These are phyloP conservation scores for Phanerochaete sordida DNA, from an alignment of 768 basidiomycete genomes.

Conservation along the genomic window DNA sequence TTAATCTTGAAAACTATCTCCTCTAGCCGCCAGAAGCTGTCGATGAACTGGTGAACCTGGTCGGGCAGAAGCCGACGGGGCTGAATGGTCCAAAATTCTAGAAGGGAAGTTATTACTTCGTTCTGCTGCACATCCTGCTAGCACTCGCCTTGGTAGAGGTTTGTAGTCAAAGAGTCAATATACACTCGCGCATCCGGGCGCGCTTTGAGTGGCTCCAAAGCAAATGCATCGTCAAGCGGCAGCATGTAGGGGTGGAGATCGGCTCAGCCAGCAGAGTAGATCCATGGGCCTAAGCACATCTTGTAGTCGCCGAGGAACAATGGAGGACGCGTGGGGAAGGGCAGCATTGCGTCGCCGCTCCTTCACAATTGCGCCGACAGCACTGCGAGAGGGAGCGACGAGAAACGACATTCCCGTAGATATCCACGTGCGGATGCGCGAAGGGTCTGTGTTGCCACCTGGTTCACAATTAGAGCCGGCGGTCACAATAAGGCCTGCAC, in stretches of 20 bases:
- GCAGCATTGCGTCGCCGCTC: background rate
- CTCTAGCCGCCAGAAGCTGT: background rate
- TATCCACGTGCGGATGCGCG: background rate
- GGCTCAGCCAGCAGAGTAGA: background rate
- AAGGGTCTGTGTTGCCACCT: background rate
- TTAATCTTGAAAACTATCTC: background rate
- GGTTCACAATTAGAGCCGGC: background rate
- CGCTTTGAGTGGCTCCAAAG: too few species aligned
- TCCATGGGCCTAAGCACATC: background rate
- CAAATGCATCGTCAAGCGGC: background rate
- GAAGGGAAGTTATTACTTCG: background rate
- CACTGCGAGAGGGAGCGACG: background rate
- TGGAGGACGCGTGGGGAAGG: background rate
- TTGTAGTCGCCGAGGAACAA: background rate
- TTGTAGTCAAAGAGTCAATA: background rate
- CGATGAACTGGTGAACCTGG: background rate
- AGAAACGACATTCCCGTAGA: background rate
- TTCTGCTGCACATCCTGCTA: background rate
- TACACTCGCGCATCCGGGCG: background rate
- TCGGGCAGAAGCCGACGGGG: background rate
- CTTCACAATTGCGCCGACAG: background rate
- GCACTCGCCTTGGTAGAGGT: background rate
- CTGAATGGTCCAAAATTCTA: background rate
- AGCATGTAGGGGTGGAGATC: background rate
- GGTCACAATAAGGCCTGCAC: background rate